Evolutionary conservation across 306 rosid genomes (phyloP).

Genomic region (Cicer cuneatum): DNA sequence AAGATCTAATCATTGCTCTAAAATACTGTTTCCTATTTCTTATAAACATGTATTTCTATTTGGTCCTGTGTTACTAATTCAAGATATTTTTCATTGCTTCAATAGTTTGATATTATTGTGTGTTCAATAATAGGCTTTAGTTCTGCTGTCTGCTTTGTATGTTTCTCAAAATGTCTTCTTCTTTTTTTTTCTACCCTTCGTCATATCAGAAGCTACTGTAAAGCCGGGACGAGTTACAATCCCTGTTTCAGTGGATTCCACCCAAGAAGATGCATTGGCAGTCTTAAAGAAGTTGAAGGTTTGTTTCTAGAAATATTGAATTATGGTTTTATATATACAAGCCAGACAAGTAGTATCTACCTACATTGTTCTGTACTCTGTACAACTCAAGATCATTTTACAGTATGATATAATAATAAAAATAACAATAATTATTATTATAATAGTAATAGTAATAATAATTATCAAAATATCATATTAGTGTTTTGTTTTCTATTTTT

Average conservation of each 20-base stretch:
- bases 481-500: neutral
- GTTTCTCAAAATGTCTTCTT: conserved; percentile 10
- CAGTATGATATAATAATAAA: neutral
- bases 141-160: neutral
- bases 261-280: conserved; percentile 81
- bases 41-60: neutral
- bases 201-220: conserved; percentile 47
- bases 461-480: neutral
- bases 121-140: conserved; percentile 4
- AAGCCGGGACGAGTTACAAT: conserved; percentile 64
- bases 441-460: neutral
- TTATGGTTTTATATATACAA: conserved; percentile 15
- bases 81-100: neutral
- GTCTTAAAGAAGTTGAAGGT: conserved; percentile 82
- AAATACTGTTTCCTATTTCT: neutral
- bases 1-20: neutral
- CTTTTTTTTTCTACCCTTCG: neutral
- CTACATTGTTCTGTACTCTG: neutral
- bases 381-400: neutral
- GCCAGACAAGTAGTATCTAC: conserved; percentile 5
- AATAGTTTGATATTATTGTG: conserved; percentile 18
- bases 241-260: conserved; percentile 72
- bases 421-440: no score
- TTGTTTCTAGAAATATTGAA: conserved; percentile 41
- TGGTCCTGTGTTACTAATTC: neutral